A percentile compares a stretch with the other conserved stretches of the same genome.
Evolutionary conservation across 139 green algal genomes (phyloP).

Genomic region (Nannochloris sp.): DNA sequence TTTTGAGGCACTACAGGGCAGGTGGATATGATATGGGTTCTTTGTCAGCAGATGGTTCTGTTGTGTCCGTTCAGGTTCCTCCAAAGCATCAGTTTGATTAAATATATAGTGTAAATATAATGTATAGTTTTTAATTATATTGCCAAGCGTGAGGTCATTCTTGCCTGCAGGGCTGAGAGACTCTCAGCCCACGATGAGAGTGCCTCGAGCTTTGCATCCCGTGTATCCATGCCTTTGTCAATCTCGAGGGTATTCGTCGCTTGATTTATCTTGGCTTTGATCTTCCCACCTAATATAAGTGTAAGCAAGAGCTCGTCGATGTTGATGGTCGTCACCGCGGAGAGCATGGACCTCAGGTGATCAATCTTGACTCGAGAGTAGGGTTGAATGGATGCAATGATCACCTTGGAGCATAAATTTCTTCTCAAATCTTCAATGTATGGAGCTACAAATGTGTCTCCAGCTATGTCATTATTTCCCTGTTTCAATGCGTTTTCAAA

Average conservation of each 20-base stretch:
- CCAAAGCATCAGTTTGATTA: slow-evolving; percentile 3
- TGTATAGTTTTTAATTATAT: too few species aligned
- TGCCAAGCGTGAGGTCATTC: too few species aligned
- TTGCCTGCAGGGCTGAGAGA: too few species aligned
- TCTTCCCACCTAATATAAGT: slow-evolving; percentile 84
- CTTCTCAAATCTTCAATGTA: slow-evolving; percentile 94
- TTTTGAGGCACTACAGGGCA: slow-evolving; percentile 54
- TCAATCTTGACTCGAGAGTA: slow-evolving; percentile 87
- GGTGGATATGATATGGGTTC: slow-evolving; percentile 66
- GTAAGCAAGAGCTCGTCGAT: slow-evolving; percentile 90
- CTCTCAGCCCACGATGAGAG: too few species aligned
- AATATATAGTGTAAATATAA: neutral
- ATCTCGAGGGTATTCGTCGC: slow-evolving; percentile 73
- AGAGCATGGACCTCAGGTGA: slow-evolving; percentile 35
- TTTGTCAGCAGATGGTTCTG: neutral
- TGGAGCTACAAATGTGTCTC: slow-evolving; percentile 90
- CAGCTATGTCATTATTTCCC: slow-evolving; percentile 73
- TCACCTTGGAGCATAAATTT: slow-evolving; percentile 87
- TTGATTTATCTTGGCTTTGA: slow-evolving; percentile 91
- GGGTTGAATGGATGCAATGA: slow-evolving; percentile 37
- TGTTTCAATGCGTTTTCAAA: slow-evolving; percentile 88
- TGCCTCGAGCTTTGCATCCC: neutral
- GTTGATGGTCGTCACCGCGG: neutral
- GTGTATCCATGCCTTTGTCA: slow-evolving; percentile 26
- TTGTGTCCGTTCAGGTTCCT: neutral